These are phyloP conservation scores for Termitomyces sp. DNA, from an alignment of 768 basidiomycete species.

Conservation along the genomic window DNA sequence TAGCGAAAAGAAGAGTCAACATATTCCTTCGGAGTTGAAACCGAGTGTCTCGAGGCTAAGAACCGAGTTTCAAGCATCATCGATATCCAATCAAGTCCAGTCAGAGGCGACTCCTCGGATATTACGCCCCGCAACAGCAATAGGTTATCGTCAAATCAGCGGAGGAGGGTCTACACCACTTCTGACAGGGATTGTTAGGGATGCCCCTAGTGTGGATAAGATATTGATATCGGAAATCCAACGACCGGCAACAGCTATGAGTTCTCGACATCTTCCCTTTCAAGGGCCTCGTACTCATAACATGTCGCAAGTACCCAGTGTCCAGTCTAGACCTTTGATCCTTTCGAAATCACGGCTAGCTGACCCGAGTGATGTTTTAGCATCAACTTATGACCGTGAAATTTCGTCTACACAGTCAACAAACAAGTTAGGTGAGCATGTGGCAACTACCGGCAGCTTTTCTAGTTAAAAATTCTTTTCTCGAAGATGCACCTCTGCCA, in stretches of 20 bases:
- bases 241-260: slow-evolving; percentile 11
- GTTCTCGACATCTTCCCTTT: slow-evolving; percentile 3
- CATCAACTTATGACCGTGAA: neutral
- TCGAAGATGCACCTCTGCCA: neutral
- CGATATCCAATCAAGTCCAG: neutral
- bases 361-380: neutral
- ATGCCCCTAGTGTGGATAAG: neutral
- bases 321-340: neutral
- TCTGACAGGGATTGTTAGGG: neutral
- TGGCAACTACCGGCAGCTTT: neutral
- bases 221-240: neutral
- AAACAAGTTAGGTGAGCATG: neutral
- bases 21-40: neutral
- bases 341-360: neutral
- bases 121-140: slow-evolving; percentile 11
- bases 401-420: neutral
- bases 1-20: neutral
- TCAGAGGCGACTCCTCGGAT: neutral
- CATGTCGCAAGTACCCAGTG: neutral
- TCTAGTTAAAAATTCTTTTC: neutral
- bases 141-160: slow-evolving; percentile 11
- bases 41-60: slow-evolving; percentile 3
- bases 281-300: slow-evolving; percentile 1
- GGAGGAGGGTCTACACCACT: neutral
- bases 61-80: slow-evolving; percentile 5